Evolutionary conservation across 192 early-diverging fungal genomes (phyloP), one percentile per base, ranked within the genome.

Genomic region (Backusella tuberculispora): DNA sequence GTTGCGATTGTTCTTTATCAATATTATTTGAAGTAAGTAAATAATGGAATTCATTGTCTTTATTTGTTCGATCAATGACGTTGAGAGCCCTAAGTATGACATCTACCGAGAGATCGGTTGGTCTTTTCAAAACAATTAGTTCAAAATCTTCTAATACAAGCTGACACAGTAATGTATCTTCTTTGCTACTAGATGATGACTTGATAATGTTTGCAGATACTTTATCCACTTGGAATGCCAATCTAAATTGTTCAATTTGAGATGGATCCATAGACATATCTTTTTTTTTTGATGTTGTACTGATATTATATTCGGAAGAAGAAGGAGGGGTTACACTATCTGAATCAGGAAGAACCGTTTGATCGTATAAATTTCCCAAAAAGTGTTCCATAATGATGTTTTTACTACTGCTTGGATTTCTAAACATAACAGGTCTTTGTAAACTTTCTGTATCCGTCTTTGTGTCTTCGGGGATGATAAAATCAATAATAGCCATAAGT

Each of bases 51-150:
- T 80, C 82, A 7, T 83, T 74, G 13, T 73, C 71, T 26, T 69
- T 76, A 24, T 83, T 85, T 47, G 88, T 80, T 60, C 81, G 80
- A 84, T 97, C 95, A 38, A 93, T 88, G 5, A 96, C 87, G 21
- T 85, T 86, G 6, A 97, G 81, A 13, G 93, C 86, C 19, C 90
- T 88, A 26, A 98, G 90, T 0, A 87, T 83, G 41, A 96, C 88
- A 24, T 91, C 84, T 2, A 95, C 93, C 40, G 81, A 81, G 84
- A 93, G 85, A 41, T 93, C 91, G 64, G 87, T 89, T 7, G 92
- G 89, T 42, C 91, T 85, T 47, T 89, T 85, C 19, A 86, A 82
- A 69, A 94, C 91, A 29, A 85, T 71, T 1, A 98, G 76, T 15
- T 86, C 84, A 75, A 97, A 90, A 17, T 88, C 85, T 15, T 90